phyloP scores from a whole-genome alignment of 345 rosid genomes.

The Erodium maritimum region DNA sequence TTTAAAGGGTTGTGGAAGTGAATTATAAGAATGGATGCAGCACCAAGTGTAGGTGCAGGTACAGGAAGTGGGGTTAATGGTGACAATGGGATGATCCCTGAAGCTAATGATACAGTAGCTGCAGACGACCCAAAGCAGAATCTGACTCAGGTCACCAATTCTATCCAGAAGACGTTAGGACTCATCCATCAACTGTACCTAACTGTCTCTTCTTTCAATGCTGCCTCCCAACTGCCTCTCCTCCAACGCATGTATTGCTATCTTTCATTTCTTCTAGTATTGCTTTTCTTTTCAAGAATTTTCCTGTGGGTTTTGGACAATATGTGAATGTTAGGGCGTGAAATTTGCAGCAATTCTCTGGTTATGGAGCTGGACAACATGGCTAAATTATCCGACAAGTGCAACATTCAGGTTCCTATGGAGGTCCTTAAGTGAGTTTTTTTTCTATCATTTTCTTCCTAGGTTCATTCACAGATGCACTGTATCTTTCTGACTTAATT shows the following conservation, averaged over 20 bases:
- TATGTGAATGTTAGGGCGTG: slow-evolving; percentile 1
- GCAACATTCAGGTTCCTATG: slow-evolving; percentile 78
- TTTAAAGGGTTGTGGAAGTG: too few relatives aligned
- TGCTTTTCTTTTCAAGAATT: neutral
- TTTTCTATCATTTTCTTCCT: too few relatives aligned
- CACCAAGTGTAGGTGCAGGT: slow-evolving; percentile 28
- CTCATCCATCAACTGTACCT: slow-evolving; percentile 78
- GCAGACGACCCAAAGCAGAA: slow-evolving; percentile 65
- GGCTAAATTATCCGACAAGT: slow-evolving; percentile 76
- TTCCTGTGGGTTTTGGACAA: slow-evolving; percentile 1
- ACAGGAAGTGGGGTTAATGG: slow-evolving; percentile 24
- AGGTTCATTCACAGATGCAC: too few relatives aligned
- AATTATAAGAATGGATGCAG: slow-evolving; percentile 39
- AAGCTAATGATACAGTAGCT: slow-evolving; percentile 24
- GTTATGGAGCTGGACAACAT: slow-evolving; percentile 76
- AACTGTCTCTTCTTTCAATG: slow-evolving; percentile 66
- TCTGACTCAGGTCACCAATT: slow-evolving; percentile 59
- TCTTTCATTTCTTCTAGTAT: neutral
- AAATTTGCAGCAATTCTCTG: slow-evolving; percentile 51
- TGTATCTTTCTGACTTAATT: too few relatives aligned
- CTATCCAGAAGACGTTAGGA: slow-evolving; percentile 67
- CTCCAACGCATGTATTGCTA: slow-evolving; percentile 69
- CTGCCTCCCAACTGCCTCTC: slow-evolving; percentile 81
- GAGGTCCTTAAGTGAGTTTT: slow-evolving; percentile 69
- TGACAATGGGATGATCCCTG: slow-evolving; percentile 30